Percentiles rank a stretch among this genome's conserved stretches.
Evolutionary conservation across 2,329 filamentous ascomycete species (phyloP).

Genomic region (Fusarium secorum): DNA sequence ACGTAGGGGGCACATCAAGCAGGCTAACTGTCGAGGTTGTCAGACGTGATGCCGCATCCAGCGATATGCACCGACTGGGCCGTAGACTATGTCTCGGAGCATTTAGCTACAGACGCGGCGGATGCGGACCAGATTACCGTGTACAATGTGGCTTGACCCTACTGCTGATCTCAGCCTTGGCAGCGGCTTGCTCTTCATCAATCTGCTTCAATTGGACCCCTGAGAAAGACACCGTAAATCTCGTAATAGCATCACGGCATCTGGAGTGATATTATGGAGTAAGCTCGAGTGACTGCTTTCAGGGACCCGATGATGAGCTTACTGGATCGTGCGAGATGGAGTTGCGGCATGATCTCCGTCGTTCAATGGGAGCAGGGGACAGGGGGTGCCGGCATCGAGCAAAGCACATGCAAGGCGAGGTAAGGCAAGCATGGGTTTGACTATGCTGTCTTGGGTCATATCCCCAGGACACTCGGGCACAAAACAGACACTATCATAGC

Average conservation of each 20-base stretch:
- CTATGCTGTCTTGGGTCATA: constrained; percentile 11
- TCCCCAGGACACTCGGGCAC: constrained; percentile 13
- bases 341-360: constrained; percentile 25
- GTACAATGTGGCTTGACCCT: constrained; percentile 23
- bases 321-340: constrained; percentile 12
- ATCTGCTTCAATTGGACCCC: not conserved
- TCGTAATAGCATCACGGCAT: not conserved
- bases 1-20: not conserved
- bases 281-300: constrained; percentile 9
- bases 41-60: constrained; percentile 20
- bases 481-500: not conserved
- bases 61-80: constrained; percentile 6
- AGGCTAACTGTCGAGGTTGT: constrained; percentile 1
- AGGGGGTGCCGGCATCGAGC: constrained; percentile 29
- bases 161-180: constrained; percentile 34
- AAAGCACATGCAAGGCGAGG: constrained; percentile 10
- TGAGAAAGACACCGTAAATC: not conserved
- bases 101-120: constrained; percentile 17
- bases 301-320: constrained; percentile 32
- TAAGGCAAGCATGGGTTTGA: not conserved
- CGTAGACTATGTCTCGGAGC: constrained; percentile 18
- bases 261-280: not conserved
- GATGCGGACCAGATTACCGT: constrained; percentile 12
- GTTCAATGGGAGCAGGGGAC: constrained; percentile 11
- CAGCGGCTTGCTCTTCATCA: constrained; percentile 8